These are phyloP conservation scores for Rhizophagus prolifer DNA, from an alignment of 192 early-diverging fungal genomes.

Conservation along the genomic window DNA sequence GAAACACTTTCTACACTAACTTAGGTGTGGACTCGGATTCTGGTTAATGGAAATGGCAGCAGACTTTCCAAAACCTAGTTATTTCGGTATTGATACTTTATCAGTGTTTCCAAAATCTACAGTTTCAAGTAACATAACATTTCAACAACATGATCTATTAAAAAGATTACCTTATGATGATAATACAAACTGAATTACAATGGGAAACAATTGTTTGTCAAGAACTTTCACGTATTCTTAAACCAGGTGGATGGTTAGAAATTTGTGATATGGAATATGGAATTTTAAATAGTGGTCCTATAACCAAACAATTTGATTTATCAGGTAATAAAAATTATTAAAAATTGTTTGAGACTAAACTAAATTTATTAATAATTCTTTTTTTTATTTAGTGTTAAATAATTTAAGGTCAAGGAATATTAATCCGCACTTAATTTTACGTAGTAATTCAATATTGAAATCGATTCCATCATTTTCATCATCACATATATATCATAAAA, in stretches of 20 bases:
- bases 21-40: slow-evolving; percentile 35
- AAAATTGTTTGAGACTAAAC: no score
- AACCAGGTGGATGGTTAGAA: slow-evolving; percentile 14
- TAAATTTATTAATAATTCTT: no score
- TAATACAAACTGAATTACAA: slow-evolving; percentile 6
- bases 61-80: slow-evolving; percentile 41
- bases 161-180: slow-evolving; percentile 42
- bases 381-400: no score
- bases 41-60: slow-evolving; percentile 43
- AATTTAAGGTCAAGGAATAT: no score
- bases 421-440: no score
- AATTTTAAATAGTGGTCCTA: no score
- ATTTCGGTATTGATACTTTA: slow-evolving; percentile 39
- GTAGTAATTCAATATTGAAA: no score
- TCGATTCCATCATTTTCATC: no score
- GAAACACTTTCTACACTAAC: no score
- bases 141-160: slow-evolving; percentile 33
- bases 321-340: no score
- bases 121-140: slow-evolving; percentile 38
- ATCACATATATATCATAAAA: no score
- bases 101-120: slow-evolving; percentile 31
- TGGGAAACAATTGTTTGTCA: neutral
- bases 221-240: neutral
- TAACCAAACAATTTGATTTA: no score
- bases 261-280: neutral